Conservation (phyloP, 2,329 filamentous ascomycete species). For the Cryphonectria carpinicola region DNA sequence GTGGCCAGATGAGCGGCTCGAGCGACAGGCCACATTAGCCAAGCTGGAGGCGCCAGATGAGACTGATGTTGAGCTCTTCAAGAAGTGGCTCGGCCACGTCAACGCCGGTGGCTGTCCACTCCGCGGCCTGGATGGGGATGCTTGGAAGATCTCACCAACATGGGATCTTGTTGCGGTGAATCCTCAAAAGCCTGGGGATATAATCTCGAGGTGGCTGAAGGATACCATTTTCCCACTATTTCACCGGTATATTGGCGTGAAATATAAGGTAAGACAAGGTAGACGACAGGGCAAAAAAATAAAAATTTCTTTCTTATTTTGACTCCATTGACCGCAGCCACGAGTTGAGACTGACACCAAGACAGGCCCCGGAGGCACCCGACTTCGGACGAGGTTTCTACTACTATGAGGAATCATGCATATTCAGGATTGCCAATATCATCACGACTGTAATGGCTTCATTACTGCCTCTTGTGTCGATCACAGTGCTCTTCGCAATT, state of each 20-base stretch:
- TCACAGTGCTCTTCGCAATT: slow-evolving; percentile 37
- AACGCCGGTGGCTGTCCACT: slow-evolving; percentile 31
- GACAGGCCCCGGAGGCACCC: slow-evolving; percentile 5
- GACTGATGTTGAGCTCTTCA: slow-evolving; percentile 24
- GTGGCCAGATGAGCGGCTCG: slow-evolving; percentile 22
- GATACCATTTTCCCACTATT: slow-evolving; percentile 30
- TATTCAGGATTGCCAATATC: slow-evolving; percentile 27
- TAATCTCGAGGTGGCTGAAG: slow-evolving; percentile 31
- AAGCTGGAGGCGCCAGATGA: slow-evolving; percentile 18
- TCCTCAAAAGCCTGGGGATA: slow-evolving; percentile 25
- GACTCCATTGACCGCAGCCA: background rate
- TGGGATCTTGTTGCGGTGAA: slow-evolving; percentile 34
- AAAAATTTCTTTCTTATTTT: background rate
- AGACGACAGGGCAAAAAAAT: background rate
- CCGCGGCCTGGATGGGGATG: slow-evolving; percentile 28
- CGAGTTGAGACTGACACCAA: background rate
- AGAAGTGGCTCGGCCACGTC: slow-evolving; percentile 31
- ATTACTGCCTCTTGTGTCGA: slow-evolving; percentile 35
- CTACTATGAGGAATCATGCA: slow-evolving; percentile 26
- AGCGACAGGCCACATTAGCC: slow-evolving; percentile 17
- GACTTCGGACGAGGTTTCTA: slow-evolving; percentile 25
- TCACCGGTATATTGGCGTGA: slow-evolving; percentile 28
- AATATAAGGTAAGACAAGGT: slow-evolving; percentile 17
- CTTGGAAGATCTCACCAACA: slow-evolving; percentile 28
- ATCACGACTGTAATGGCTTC: slow-evolving; percentile 36